Evolutionary conservation across 2,329 filamentous ascomycete species (phyloP), one percentile per base, ranked within the genome.

Genomic region (Xenoacremonium recifei): DNA sequence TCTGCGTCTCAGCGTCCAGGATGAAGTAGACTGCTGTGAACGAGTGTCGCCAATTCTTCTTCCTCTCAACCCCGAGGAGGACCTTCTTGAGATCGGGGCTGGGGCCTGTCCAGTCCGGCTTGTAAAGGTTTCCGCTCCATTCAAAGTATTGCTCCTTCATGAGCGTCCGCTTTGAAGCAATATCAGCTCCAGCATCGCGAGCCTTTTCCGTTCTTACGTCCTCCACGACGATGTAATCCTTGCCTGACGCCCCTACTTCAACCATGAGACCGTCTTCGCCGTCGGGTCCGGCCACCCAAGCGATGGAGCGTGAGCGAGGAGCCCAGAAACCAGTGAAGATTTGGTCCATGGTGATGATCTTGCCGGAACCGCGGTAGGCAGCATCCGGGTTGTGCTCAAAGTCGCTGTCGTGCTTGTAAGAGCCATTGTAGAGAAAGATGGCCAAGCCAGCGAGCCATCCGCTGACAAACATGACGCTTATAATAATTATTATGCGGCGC

Each of bases 11-110:
- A 19, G 99, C 93, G 60, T 99, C 87, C 51, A 96, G 87, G 45
- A 99, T 83, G 82, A 87, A 99, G 70, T 96, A 99, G 19, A 78
- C 73, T 1, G 85, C 92, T 9, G 84, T 90, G 58, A 80, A 91
- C 0, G 92, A 97, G 65, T 97, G 87, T 51, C 93, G 83, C 86
- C 90, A 99, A 56, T 93, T 90, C 56, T 80, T 81, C 63, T 87
- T 68, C 17, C 72, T 62, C 39, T 89, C 73, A 7, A 89, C 89
- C 37, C 83, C 77, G n/a, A 96, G 70, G 38, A 99, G 76, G 3
- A 99, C 89, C 62, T 88, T 92, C 57, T 84, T 89, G 63, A 96
- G 75, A 62, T 97, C 81, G 20, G 83, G 80, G 60, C 89, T 96
- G 3, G 93, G 89, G 73, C 80, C 84, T 3, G 82, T 79, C 53